Evolutionary conservation across 2,329 filamentous ascomycete genomes (phyloP).

Genomic region (Ceratocystis alfenasii): DNA sequence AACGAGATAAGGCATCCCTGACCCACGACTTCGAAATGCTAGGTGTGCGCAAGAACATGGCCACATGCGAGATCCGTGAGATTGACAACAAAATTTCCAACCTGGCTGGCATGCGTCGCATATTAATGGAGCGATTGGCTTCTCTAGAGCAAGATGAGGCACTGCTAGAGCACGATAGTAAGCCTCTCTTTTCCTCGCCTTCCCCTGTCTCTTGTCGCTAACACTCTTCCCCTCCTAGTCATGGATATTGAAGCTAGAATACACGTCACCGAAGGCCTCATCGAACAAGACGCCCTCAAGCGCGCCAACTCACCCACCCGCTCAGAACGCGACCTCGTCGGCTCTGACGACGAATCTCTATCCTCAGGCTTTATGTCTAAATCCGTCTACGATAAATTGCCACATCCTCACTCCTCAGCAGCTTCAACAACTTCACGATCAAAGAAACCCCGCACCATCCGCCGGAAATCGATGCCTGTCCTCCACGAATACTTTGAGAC

Average conservation of each 20-base stretch:
- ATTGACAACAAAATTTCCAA: conserved; percentile 97
- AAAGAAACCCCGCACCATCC: conserved; percentile 44
- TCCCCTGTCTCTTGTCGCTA: neutral
- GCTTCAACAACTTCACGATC: conserved; percentile 39
- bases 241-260: conserved; percentile 50
- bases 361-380: conserved; percentile 73
- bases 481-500: conserved; percentile 91
- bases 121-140: conserved; percentile 77
- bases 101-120: conserved; percentile 80
- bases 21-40: conserved; percentile 85
- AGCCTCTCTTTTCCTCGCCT: conserved; percentile 28
- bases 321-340: conserved; percentile 42
- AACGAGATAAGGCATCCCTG: conserved; percentile 66
- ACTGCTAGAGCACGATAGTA: conserved; percentile 77
- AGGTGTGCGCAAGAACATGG: conserved; percentile 91
- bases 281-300: conserved; percentile 47
- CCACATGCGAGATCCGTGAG: conserved; percentile 85
- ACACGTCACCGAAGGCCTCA: conserved; percentile 48
- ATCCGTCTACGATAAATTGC: conserved; percentile 90
- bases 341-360: conserved; percentile 35
- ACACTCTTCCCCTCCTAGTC: conserved; percentile 32
- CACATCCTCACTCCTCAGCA: conserved; percentile 36
- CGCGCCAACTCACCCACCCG: conserved; percentile 40
- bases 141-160: conserved; percentile 82
- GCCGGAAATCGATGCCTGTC: conserved; percentile 80